Base-by-base conservation (phyloP, 2,329 filamentous ascomycete genomes). In the Cladosporium oxysporum region DNA sequence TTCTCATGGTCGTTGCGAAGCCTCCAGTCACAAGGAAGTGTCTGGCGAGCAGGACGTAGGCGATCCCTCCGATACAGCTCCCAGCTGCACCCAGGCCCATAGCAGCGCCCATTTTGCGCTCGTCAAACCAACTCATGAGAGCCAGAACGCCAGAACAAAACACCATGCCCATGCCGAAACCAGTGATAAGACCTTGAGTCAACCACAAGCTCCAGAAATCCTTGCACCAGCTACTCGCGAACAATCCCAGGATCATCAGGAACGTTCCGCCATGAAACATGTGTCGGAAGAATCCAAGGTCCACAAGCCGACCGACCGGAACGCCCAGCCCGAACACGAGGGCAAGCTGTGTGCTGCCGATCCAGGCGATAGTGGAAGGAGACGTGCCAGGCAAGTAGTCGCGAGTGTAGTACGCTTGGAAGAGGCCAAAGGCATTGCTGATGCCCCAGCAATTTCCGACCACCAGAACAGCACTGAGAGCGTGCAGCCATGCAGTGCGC, bases 111-210 rank as follows among this genome's bases (percentile, higher is more conserved):
- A 77, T 64, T 26, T 73, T 75, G 28, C 69, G 72, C 60, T 74
- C 71, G 29, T 72, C 70, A 64, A 80, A 80, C 65, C 76, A 79
- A 31, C 71, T 73, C 55, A 75, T 73, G 0, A 79, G 62, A 2
- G 77, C 72, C 0, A 75, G 69, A 14, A 76, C 69, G 0, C 64
- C 77, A 21, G 68, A 69, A 64, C 70, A 75, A 65, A 71, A 79
- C 14, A 69, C 71, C 67, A 75, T 69, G 47, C 68, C 78, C 76
- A 71, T 78, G 7, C 65, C 75, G 29, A 74, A 66, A n/a, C 74
- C 77, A 37, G 66, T 76, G 2, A 74, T 12, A 0, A 78, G 68
- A 1, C 78, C 78, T 57, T 79, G 77, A 0, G 74, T 72, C 5
- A 79, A 50, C 58, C 75, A 72, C 1, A 77, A 61, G 3, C 62